These are phyloP conservation scores for Elsinoe batatas DNA, from an alignment of 2,329 filamentous ascomycete genomes.

Conservation along the genomic window DNA sequence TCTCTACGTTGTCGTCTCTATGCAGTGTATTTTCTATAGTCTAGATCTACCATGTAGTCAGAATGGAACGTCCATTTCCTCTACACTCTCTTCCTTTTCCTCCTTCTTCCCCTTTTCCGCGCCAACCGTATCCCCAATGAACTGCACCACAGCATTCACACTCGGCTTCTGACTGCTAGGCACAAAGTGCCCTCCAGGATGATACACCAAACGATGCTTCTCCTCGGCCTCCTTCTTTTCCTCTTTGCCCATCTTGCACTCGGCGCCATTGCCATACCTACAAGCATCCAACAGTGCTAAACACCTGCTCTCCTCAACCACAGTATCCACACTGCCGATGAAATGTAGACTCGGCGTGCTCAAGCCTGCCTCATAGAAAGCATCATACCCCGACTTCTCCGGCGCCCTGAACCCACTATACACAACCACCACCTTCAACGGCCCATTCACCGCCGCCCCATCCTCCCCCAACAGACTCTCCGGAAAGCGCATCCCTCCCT, in stretches of 20 bases:
- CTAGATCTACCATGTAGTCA: conserved; percentile 25
- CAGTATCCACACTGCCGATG: conserved; percentile 72
- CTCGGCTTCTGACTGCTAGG: conserved; percentile 69
- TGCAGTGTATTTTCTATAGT: not conserved
- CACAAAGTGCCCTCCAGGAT: conserved; percentile 86
- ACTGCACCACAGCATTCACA: conserved; percentile 63
- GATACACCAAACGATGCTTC: conserved; percentile 47
- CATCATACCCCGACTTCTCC: conserved; percentile 50
- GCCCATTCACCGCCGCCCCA: conserved; percentile 37
- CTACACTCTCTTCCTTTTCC: conserved; percentile 46
- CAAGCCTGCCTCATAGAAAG: conserved; percentile 66
- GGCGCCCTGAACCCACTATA: conserved; percentile 69
- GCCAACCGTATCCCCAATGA: conserved; percentile 50
- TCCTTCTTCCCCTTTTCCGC: conserved; percentile 23
- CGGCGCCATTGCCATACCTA: conserved; percentile 23
- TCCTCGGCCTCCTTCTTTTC: conserved; percentile 33
- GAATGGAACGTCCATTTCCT: conserved; percentile 62
- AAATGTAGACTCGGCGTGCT: conserved; percentile 71
- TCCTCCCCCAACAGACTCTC: conserved; percentile 34
- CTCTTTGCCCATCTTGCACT: conserved; percentile 7
- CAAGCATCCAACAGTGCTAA: conserved; percentile 58
- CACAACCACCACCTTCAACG: conserved; percentile 59
- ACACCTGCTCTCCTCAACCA: conserved; percentile 71
- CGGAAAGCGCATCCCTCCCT: conserved; percentile 44
- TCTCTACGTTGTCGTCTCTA: not conserved